phyloP scores from a whole-genome alignment of 2,329 filamentous ascomycete genomes.

The Neodidymelliopsis sp. region DNA sequence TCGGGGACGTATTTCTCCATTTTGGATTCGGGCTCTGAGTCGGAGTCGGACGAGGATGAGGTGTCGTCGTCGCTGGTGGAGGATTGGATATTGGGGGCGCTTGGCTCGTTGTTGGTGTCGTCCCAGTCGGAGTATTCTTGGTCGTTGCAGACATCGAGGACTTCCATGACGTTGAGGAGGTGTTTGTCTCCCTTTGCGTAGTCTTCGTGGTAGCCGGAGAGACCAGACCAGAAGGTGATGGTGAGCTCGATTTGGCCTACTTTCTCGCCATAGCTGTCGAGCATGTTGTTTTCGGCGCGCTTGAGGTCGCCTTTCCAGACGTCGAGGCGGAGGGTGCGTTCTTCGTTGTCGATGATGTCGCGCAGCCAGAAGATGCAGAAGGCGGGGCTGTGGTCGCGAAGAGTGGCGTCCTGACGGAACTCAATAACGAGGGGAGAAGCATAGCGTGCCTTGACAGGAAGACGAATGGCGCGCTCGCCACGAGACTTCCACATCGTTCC shows the following conservation, averaged over 20 bases:
- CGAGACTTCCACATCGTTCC: slow-evolving; percentile 63
- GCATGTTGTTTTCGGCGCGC: slow-evolving; percentile 58
- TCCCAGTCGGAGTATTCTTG: slow-evolving; percentile 56
- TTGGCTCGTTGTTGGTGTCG: slow-evolving; percentile 31
- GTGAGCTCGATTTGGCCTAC: slow-evolving; percentile 66
- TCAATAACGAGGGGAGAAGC: slow-evolving; percentile 63
- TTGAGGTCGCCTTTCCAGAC: slow-evolving; percentile 73
- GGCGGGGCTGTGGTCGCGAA: slow-evolving; percentile 64
- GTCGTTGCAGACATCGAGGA: slow-evolving; percentile 67
- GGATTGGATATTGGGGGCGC: slow-evolving; percentile 14
- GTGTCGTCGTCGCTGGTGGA: slow-evolving; percentile 46
- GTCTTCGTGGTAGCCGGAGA: slow-evolving; percentile 65
- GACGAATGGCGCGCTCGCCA: slow-evolving; percentile 53
- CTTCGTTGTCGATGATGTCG: slow-evolving; percentile 73
- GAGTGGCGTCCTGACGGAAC: slow-evolving; percentile 64
- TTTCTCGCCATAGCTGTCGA: slow-evolving; percentile 63
- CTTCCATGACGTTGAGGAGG: slow-evolving; percentile 68
- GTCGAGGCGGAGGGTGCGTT: slow-evolving; percentile 63
- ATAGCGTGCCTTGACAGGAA: slow-evolving; percentile 70
- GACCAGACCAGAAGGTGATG: slow-evolving; percentile 67
- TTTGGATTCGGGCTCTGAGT: slow-evolving; percentile 27
- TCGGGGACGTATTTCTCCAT: slow-evolving; percentile 30
- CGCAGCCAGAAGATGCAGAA: slow-evolving; percentile 74
- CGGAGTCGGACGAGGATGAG: slow-evolving; percentile 25
- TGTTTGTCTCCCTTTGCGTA: slow-evolving; percentile 64